These are phyloP conservation scores for Podospora tetraspora DNA, from an alignment of 495 filamentous ascomycete species.

Conservation along the genomic window DNA sequence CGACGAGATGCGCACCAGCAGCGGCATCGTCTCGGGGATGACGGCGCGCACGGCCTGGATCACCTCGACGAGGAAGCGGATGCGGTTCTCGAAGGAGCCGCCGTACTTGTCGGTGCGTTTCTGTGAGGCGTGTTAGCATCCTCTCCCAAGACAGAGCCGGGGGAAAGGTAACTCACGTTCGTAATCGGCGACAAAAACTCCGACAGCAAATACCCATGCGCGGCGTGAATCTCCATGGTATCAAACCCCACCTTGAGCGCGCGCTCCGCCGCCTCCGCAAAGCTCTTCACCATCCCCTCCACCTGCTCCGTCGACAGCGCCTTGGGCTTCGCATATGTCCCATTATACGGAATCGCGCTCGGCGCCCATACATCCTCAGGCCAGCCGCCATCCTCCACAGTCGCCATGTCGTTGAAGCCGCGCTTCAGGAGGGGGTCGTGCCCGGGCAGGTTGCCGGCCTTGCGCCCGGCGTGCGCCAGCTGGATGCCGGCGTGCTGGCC, in stretches of 20 bases:
- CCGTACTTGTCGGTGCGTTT: slow-evolving; percentile 60
- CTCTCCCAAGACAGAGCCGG: neutral
- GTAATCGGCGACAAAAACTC: slow-evolving; percentile 42
- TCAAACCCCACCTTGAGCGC: slow-evolving; percentile 50
- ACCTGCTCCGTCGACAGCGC: slow-evolving; percentile 51
- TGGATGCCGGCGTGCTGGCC: slow-evolving; percentile 69
- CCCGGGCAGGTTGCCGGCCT: slow-evolving; percentile 66
- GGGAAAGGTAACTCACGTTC: slow-evolving; percentile 37
- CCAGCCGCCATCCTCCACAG: slow-evolving; percentile 56
- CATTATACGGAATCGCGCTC: slow-evolving; percentile 34
- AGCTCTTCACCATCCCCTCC: slow-evolving; percentile 40
- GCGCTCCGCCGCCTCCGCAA: slow-evolving; percentile 44
- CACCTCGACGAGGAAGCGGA: slow-evolving; percentile 52
- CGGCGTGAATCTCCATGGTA: slow-evolving; percentile 53
- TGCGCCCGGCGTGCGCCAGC: slow-evolving; percentile 72
- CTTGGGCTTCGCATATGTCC: slow-evolving; percentile 35
- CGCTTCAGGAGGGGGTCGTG: slow-evolving; percentile 23
- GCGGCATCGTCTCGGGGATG: slow-evolving; percentile 52
- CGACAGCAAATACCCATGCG: slow-evolving; percentile 57
- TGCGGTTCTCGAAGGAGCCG: slow-evolving; percentile 59
- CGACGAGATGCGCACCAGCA: slow-evolving; percentile 59
- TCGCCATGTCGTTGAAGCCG: slow-evolving; percentile 31
- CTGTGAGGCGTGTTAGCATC: neutral
- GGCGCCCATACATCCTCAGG: slow-evolving; percentile 59
- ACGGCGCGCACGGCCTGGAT: slow-evolving; percentile 39